phyloP scores from a whole-genome alignment of 2,329 filamentous ascomycete species.

The Zymoseptoria tritici region DNA sequence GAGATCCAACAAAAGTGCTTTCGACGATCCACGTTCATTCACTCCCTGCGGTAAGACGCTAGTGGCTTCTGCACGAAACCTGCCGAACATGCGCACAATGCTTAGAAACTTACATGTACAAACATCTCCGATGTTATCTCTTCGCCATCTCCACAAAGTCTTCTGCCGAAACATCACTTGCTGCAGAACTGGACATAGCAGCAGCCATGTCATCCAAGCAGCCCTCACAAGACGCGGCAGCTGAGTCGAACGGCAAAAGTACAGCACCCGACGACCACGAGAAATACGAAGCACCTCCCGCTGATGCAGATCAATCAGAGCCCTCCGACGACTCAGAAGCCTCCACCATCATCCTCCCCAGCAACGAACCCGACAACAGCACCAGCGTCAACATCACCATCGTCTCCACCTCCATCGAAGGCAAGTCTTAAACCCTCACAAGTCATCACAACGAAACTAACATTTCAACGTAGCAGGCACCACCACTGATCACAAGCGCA shows the following conservation, averaged over 20 bases:
- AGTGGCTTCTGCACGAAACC: conserved; percentile 4
- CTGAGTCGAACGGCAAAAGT: neutral
- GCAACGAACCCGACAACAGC: neutral
- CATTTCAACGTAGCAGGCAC: neutral
- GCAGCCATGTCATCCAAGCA: neutral
- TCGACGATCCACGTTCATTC: neutral
- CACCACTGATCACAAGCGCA: neutral
- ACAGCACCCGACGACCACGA: neutral
- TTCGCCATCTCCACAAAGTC: neutral
- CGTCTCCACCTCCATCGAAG: neutral
- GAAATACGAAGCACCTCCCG: neutral
- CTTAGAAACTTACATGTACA: neutral
- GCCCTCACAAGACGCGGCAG: neutral
- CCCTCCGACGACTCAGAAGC: neutral
- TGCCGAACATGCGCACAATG: conserved; percentile 1
- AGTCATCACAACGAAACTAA: neutral
- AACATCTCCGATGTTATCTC: neutral
- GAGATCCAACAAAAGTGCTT: neutral
- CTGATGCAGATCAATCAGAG: neutral
- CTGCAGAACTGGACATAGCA: neutral
- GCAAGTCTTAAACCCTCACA: neutral
- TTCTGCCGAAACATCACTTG: neutral
- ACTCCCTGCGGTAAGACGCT: neutral
- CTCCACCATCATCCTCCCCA: neutral
- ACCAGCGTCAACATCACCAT: neutral